Conservation (phyloP, 164 flowering plant species). For the Magnolia officinalis region DNA sequence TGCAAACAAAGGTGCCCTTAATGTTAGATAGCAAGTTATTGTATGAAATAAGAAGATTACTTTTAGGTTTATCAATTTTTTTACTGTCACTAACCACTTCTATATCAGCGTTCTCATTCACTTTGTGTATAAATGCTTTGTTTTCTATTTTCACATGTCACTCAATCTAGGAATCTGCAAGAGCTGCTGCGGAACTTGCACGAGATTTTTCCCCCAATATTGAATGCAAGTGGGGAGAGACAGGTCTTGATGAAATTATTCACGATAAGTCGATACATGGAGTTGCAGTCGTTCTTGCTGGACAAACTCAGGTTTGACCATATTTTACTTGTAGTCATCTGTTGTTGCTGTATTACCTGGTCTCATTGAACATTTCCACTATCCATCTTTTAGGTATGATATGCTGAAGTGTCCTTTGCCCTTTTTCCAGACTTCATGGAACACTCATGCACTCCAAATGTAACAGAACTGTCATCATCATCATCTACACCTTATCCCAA, state of each 20-base stretch:
- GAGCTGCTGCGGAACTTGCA: slow-evolving; percentile 62
- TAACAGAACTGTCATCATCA: neutral
- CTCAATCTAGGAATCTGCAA: slow-evolving; percentile 66
- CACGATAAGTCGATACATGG: slow-evolving; percentile 56
- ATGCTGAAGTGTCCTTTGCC: neutral
- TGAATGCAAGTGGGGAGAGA: slow-evolving; percentile 85
- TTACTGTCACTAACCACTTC: no score
- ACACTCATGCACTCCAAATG: neutral
- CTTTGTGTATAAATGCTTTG: neutral
- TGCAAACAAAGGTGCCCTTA: neutral
- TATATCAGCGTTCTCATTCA: neutral
- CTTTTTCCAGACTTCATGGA: neutral
- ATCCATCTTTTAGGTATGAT: neutral
- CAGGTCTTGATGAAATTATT: slow-evolving; percentile 68
- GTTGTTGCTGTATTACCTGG: neutral
- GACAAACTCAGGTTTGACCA: slow-evolving; percentile 58
- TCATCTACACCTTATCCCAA: no score
- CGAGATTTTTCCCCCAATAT: slow-evolving; percentile 52
- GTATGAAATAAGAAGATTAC: neutral
- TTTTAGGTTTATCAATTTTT: neutral
- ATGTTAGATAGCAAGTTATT: neutral
- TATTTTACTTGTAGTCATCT: neutral
- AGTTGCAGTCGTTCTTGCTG: slow-evolving; percentile 87
- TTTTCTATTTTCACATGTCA: neutral
- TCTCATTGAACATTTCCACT: neutral